A percentile compares a stretch with the other conserved stretches of the same genome.
Conservation (phyloP, 78 protist species). For the Dictyostelium firmibasis region DNA sequence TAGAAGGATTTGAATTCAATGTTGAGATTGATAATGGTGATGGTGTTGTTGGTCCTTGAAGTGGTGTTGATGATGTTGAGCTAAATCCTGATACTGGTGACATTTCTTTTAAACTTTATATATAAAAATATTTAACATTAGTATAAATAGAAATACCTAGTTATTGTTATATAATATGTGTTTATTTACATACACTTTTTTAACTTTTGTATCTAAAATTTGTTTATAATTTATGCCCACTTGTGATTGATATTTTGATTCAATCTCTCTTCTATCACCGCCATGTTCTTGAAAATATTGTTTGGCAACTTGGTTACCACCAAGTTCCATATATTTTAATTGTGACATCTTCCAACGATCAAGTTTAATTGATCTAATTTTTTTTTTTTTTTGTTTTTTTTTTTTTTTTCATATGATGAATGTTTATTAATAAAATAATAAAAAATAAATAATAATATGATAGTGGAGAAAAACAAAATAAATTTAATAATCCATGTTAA, state of each 20-base stretch:
- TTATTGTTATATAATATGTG: background rate
- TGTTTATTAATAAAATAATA: no score
- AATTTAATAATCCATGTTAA: no score
- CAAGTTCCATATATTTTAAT: slow-evolving; percentile 64
- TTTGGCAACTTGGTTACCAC: slow-evolving; percentile 79
- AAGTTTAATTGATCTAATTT: slow-evolving; percentile 52
- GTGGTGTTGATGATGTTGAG: background rate
- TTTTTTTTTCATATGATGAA: background rate
- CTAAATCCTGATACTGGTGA: background rate
- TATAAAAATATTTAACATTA: background rate
- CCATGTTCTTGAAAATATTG: slow-evolving; percentile 80
- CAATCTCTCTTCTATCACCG: slow-evolving; percentile 6
- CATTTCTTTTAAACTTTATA: background rate
- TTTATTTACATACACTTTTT: slow-evolving; percentile 9
- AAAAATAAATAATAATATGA: background rate
- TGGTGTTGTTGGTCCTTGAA: slow-evolving; percentile 6
- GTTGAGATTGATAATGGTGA: slow-evolving; percentile 17
- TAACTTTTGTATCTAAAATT: slow-evolving; percentile 6
- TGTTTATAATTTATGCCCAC: slow-evolving; percentile 26
- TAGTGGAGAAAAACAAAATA: background rate
- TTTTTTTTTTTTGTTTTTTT: no score
- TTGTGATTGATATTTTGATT: slow-evolving; percentile 35
- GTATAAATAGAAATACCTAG: no score
- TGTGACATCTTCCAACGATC: slow-evolving; percentile 79
- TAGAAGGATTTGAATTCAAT: background rate